Base-by-base conservation (phyloP, 2,329 filamentous ascomycete species). In the Harringtonia lauricola region DNA sequence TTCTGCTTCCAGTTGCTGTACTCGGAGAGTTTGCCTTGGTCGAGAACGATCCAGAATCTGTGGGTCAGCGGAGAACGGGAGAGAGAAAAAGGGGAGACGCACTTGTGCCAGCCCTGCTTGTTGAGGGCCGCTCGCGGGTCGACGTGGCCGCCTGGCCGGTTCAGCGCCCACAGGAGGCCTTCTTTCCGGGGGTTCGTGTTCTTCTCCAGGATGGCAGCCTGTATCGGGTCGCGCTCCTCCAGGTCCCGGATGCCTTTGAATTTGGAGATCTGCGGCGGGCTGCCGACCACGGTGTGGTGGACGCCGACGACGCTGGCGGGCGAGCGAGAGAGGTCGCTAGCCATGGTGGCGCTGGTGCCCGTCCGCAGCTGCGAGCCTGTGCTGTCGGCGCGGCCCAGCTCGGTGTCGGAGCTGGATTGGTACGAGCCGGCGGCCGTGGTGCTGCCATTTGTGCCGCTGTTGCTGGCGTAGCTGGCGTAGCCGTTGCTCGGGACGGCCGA, bases 1-100 rank as follows among this genome's bases (percentile, higher is more conserved):
- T 80, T 90, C 60, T 98, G 87, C 64, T 98, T 98, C 92, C 92
- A 98, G 61, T 98, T 96, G 59, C 89, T 95, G 64, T 98, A 98
- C 59, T 98, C 92, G 2, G 90, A 95, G 15, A 98, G 72, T 59
- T 92, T 95, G 21, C 92, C 92, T 62, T 95, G 89, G 59, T 96
- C 94, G 36, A 98, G 72, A 2, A 98, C 92, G 51, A 98, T 94
- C 92, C 92, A 98, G 64, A 96, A 98, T 58, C 88, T 94, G 54
- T 13, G 3, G 5, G 8, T 30, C n/a, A 26, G 10, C 12, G 13
- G 18, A 36, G 14, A 8, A 18, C 8, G 9, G 7, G 18, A 33
- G 22, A 14, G n/a, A 19, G 15, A 18, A 8, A 18, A 14, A 10
- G 18, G 29, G 29, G 31, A 9, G 42, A 74, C 83, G 66, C 70